phyloP scores from a whole-genome alignment of 2,329 filamentous ascomycete species.

The Acrocalymma vagum region DNA sequence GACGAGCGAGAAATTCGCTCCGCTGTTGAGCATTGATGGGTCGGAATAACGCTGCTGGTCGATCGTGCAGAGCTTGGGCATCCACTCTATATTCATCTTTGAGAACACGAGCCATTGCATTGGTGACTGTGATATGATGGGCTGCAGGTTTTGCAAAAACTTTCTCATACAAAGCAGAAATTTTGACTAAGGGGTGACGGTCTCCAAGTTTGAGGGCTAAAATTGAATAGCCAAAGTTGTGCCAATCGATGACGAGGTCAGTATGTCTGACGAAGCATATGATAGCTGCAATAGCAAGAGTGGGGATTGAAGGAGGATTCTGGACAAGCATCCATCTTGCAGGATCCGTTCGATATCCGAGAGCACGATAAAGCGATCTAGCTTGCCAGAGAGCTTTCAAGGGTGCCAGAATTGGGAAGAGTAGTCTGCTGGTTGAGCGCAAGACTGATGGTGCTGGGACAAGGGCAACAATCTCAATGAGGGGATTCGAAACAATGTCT shows the following conservation, averaged over 20 bases:
- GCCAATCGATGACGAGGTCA: conserved; percentile 91
- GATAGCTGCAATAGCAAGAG: conserved; percentile 77
- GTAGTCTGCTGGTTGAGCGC: conserved; percentile 71
- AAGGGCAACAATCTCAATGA: conserved; percentile 77
- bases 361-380: conserved; percentile 71
- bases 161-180: conserved; percentile 82
- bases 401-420: conserved; percentile 81
- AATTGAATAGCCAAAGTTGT: conserved; percentile 98
- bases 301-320: conserved; percentile 96
- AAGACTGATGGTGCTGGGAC: conserved; percentile 72
- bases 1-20: conserved; percentile 67
- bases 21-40: conserved; percentile 62
- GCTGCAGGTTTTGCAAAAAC: conserved; percentile 73
- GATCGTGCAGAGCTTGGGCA: conserved; percentile 71
- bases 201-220: conserved; percentile 72
- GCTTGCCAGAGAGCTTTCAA: conserved; percentile 88
- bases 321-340: conserved; percentile 87
- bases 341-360: conserved; percentile 78
- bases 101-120: conserved; percentile 84
- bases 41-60: conserved; percentile 83
- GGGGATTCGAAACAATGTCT: conserved; percentile 72
- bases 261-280: conserved; percentile 81
- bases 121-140: conserved; percentile 85
- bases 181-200: conserved; percentile 75
- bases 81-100: conserved; percentile 71